Conservation (phyloP, 306 rosid genomes). For the Carpinus viminea region DNA sequence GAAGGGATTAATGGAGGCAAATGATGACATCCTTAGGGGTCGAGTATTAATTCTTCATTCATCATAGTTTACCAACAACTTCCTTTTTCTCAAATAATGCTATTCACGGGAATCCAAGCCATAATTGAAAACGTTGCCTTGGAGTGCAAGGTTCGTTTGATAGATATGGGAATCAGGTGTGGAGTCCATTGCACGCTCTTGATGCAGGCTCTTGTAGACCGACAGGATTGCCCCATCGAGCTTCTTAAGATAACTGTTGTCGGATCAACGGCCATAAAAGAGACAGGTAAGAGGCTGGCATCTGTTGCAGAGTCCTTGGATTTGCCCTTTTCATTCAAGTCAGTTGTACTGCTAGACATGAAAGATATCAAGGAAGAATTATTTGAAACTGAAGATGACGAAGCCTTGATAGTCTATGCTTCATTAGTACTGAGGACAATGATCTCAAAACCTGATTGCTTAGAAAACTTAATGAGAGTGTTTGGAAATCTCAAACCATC, state of each 20-base stretch:
- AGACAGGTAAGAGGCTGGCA: constrained; percentile 48
- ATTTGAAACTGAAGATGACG: constrained; percentile 49
- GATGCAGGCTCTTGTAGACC: constrained; percentile 62
- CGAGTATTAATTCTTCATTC: constrained; percentile 8
- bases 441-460: constrained; percentile 47
- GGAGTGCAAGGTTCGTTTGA: constrained; percentile 51
- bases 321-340: constrained; percentile 54
- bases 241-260: constrained; percentile 59
- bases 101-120: constrained; percentile 54
- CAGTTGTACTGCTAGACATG: constrained; percentile 46
- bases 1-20: not conserved
- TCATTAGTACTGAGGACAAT: constrained; percentile 43
- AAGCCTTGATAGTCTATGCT: constrained; percentile 54
- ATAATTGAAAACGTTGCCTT: constrained; percentile 56
- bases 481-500: constrained; percentile 51
- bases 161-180: constrained; percentile 51
- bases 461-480: constrained; percentile 71
- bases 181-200: constrained; percentile 63
- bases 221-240: constrained; percentile 39
- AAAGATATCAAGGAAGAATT: constrained; percentile 44
- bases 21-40: not conserved
- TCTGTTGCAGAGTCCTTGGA: constrained; percentile 61
- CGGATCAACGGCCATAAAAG: constrained; percentile 39
- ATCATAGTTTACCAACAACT: constrained; percentile 39
- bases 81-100: constrained; percentile 60